phyloP scores from a whole-genome alignment of 352 stramenopile genomes.

The Pythium guiyangense region DNA sequence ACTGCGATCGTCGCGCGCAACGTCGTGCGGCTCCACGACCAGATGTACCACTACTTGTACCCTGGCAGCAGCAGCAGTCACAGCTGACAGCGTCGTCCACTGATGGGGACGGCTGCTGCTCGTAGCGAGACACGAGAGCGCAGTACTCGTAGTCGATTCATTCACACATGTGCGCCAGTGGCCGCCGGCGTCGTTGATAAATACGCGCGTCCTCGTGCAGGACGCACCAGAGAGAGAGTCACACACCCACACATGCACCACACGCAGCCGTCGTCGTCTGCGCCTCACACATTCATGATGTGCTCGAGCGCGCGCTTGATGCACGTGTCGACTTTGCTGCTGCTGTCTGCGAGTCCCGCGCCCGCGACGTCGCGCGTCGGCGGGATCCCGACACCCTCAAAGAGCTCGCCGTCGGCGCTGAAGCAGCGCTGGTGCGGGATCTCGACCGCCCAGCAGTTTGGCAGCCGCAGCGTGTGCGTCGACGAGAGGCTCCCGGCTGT shows the following conservation, averaged over 20 bases:
- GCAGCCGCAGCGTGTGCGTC: constrained; percentile 61
- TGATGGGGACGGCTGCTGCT: too few relatives aligned
- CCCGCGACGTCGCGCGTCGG: constrained; percentile 32
- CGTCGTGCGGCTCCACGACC: constrained; percentile 90
- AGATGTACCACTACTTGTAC: constrained; percentile 94
- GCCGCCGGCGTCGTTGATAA: background rate
- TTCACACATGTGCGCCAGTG: background rate
- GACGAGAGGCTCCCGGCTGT: constrained; percentile 61
- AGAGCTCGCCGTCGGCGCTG: constrained; percentile 53
- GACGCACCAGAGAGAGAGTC: too few relatives aligned
- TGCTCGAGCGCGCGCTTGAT: constrained; percentile 67
- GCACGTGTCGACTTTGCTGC: constrained; percentile 44
- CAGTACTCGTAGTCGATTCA: background rate
- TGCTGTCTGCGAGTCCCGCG: constrained; percentile 5
- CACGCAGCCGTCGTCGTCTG: background rate
- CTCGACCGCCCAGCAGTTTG: constrained; percentile 81
- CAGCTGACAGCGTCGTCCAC: constrained; percentile 8
- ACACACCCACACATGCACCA: background rate
- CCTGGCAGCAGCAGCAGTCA: constrained; percentile 6
- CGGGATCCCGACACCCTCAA: constrained; percentile 58
- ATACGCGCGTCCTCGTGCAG: background rate
- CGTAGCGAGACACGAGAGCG: background rate
- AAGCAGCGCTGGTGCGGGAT: constrained; percentile 75
- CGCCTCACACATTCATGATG: constrained; percentile 48
- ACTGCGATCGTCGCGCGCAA: constrained; percentile 83